Base-by-base conservation (phyloP, 768 basidiomycete species). In the Peribolospora baueri region DNA sequence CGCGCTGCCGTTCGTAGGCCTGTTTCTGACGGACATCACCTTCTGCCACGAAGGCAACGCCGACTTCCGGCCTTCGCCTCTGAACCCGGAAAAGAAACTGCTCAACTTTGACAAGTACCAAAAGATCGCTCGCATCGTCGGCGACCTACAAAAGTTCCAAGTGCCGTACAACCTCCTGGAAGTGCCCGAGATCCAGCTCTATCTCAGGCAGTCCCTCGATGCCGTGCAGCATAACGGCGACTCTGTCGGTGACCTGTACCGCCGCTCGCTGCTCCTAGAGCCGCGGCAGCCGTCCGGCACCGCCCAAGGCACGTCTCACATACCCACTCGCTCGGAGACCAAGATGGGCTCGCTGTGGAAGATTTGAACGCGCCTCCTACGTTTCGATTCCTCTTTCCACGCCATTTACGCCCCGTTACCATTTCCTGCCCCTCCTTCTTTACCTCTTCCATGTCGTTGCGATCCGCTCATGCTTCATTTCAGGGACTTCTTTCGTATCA, bases 21-120 rank as follows among this genome's bases (percentile, higher is more conserved):
- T 63, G 72, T 60, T 7, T 53, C 52, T 7, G 61, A 43, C 54
- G 6, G 57, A 84, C 83, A 82, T 51, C 57, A 95, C 87, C 5
- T 97, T 97, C 68, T 91, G 86, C 65, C 78, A 83, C 46, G 91
- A 95, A 63, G 91, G 91, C 14, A 95, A 95, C 65, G 81, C 84
- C 11, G 81, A 83, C 10, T 73, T 81, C 61, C 76, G 91, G 60
- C 75, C 78, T 11, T 84, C 88, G 5, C 83, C 87, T 0, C 67
- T 76, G 55, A 78, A 78, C 54, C 72, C 81, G 1, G 75, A 75
- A 56, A 80, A 84, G 68, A 82, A 79, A 61, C 69, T 98, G 45
- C 74, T 97, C 65, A 98, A 98, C 68, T 88, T 93, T 64, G 91
- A 90, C 68, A 91, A 93, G 67, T 97, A 93, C 62, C 82, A 83